Conservation (phyloP, 192 early-diverging fungal genomes). For the Coemansia erecta region DNA sequence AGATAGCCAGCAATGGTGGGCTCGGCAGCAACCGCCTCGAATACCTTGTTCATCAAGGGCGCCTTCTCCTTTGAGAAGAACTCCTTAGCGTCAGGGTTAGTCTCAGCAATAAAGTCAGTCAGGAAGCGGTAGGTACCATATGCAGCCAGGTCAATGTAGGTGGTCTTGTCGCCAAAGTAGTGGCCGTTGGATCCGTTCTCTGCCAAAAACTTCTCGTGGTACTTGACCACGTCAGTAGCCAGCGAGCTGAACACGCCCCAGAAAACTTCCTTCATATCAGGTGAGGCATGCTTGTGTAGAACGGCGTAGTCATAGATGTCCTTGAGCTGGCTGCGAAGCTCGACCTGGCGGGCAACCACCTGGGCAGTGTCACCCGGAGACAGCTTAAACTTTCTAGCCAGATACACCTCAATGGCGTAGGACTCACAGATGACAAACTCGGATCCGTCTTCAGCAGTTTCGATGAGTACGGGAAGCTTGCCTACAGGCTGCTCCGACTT, state of each 20-base stretch:
- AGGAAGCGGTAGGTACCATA: not conserved
- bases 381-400: slow-evolving; percentile 42
- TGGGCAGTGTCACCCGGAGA: slow-evolving; percentile 13
- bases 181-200: slow-evolving; percentile 59
- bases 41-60: slow-evolving; percentile 16
- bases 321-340: slow-evolving; percentile 22
- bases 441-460: slow-evolving; percentile 25
- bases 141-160: slow-evolving; percentile 32
- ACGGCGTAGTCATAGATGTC: slow-evolving; percentile 3
- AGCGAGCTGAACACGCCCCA: slow-evolving; percentile 7
- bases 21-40: slow-evolving; percentile 6
- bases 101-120: not conserved
- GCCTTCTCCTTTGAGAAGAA: slow-evolving; percentile 17
- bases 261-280: too few relatives aligned
- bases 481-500: slow-evolving; percentile 52
- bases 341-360: slow-evolving; percentile 26
- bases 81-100: slow-evolving; percentile 6
- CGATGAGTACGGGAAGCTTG: slow-evolving; percentile 53
- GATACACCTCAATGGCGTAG: slow-evolving; percentile 52
- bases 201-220: slow-evolving; percentile 46
- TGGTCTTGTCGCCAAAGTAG: slow-evolving; percentile 48
- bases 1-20: slow-evolving; percentile 3
- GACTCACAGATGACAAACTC: slow-evolving; percentile 43
- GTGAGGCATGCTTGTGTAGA: slow-evolving; percentile 9
- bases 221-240: slow-evolving; percentile 17